Conservation (phyloP, 257 asterid species). For the Nicotiana obtusifolia region DNA sequence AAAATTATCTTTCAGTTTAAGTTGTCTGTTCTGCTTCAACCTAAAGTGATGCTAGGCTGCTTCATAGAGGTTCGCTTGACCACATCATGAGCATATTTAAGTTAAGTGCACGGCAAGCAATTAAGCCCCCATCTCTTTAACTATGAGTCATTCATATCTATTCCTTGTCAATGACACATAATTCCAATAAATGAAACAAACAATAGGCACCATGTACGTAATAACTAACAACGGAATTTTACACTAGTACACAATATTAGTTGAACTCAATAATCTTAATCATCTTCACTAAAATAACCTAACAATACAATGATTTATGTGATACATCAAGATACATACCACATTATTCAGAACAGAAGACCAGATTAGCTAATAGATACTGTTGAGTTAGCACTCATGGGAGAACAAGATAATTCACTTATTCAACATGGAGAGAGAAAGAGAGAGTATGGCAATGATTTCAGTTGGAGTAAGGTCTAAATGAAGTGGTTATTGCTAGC, state of each 20-base stretch:
- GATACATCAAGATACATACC: not conserved
- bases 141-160: not conserved
- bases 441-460: not conserved
- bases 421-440: not conserved
- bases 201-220: not conserved
- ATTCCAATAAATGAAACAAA: not conserved
- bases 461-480: not conserved
- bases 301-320: not conserved
- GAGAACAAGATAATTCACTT: not conserved
- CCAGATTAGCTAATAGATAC: not conserved
- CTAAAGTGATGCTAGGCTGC: not conserved
- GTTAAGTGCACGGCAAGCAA: not conserved
- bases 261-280: not conserved
- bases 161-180: not conserved
- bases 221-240: not conserved
- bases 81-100: not conserved
- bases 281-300: not conserved
- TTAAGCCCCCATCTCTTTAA: not conserved
- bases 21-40: not conserved
- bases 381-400: not conserved
- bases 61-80: not conserved
- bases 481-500: not conserved
- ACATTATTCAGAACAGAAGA: not conserved
- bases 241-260: not conserved
- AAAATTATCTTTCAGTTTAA: not conserved